These are phyloP conservation scores for Tulasnella sp. DNA, from an alignment of 768 basidiomycete genomes.

Conservation along the genomic window DNA sequence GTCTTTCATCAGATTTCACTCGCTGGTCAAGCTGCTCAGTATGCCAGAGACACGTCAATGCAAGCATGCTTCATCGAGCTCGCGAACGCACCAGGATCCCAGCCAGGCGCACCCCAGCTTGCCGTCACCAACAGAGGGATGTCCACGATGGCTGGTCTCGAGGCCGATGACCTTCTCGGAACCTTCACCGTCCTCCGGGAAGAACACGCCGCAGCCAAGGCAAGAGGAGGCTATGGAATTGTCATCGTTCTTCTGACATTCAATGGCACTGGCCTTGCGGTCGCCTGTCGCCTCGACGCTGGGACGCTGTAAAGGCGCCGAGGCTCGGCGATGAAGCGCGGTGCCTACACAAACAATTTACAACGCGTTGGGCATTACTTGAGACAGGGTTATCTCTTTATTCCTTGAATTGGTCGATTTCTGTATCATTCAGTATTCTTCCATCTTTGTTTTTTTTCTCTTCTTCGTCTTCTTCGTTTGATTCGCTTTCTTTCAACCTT, in stretches of 20 bases:
- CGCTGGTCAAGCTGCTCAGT: constrained; percentile 6
- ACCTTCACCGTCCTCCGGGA: constrained; percentile 25
- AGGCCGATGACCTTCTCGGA: constrained; percentile 24
- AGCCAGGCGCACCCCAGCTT: background rate
- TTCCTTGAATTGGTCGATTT: background rate
- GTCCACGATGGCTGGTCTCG: background rate
- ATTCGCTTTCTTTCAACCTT: background rate
- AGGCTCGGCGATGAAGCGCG: background rate
- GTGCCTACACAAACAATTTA: background rate
- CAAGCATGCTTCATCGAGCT: constrained; percentile 22
- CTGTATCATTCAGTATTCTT: background rate
- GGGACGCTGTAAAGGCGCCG: constrained; percentile 22
- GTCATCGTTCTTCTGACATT: constrained; percentile 22
- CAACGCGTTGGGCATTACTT: constrained; percentile 6
- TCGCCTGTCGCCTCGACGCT: constrained; percentile 20
- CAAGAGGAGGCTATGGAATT: constrained; percentile 9
- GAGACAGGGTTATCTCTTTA: constrained; percentile 1
- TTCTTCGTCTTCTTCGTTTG: constrained; percentile 1
- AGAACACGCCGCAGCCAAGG: constrained; percentile 18
- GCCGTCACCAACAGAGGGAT: constrained; percentile 15
- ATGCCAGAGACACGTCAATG: background rate
- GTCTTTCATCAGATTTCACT: background rate
- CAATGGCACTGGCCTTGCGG: constrained; percentile 20
- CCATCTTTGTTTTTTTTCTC: background rate
- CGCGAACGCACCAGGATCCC: background rate